Evolutionary conservation across 2,329 filamentous ascomycete species (phyloP).

Genomic region (Penicillium sp.): DNA sequence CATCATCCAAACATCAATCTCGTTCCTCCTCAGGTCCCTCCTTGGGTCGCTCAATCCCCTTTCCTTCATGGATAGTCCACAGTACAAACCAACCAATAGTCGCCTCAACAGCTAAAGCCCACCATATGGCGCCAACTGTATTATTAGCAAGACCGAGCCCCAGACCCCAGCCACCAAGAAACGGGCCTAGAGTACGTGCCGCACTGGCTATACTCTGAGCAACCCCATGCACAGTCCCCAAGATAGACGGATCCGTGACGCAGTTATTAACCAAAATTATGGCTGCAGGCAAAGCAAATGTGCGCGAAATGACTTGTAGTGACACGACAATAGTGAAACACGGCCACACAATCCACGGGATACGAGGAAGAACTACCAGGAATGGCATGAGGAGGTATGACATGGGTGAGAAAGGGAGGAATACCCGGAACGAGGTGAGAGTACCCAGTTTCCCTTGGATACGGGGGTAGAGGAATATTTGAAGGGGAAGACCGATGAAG

Average conservation of each 20-base stretch:
- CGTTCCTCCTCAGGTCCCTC: slow-evolving; percentile 14
- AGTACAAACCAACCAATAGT: slow-evolving; percentile 55
- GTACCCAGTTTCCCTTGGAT: slow-evolving; percentile 65
- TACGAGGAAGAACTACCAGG: slow-evolving; percentile 62
- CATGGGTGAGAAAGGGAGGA: slow-evolving; percentile 65
- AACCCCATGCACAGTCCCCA: slow-evolving; percentile 57
- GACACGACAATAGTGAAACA: slow-evolving; percentile 60
- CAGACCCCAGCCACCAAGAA: slow-evolving; percentile 52
- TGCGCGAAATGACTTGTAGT: slow-evolving; percentile 67
- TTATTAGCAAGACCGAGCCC: slow-evolving; percentile 52
- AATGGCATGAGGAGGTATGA: slow-evolving; percentile 67
- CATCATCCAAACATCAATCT: slow-evolving; percentile 1
- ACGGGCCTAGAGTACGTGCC: slow-evolving; percentile 54
- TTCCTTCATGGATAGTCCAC: slow-evolving; percentile 61
- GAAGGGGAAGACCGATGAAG: slow-evolving; percentile 67
- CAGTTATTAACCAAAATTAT: slow-evolving; percentile 60
- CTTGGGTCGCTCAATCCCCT: slow-evolving; percentile 52
- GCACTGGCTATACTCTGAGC: slow-evolving; percentile 54
- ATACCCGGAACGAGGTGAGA: slow-evolving; percentile 62
- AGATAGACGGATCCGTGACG: slow-evolving; percentile 52
- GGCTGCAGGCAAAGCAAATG: slow-evolving; percentile 59
- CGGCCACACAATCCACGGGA: slow-evolving; percentile 56
- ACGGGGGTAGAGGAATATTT: slow-evolving; percentile 66
- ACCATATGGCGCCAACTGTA: slow-evolving; percentile 55
- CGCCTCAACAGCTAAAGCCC: slow-evolving; percentile 53